Evolutionary conservation across 2,329 filamentous ascomycete genomes (phyloP), one percentile per base, ranked within the genome.

Genomic region (Epichloe amarillans): DNA sequence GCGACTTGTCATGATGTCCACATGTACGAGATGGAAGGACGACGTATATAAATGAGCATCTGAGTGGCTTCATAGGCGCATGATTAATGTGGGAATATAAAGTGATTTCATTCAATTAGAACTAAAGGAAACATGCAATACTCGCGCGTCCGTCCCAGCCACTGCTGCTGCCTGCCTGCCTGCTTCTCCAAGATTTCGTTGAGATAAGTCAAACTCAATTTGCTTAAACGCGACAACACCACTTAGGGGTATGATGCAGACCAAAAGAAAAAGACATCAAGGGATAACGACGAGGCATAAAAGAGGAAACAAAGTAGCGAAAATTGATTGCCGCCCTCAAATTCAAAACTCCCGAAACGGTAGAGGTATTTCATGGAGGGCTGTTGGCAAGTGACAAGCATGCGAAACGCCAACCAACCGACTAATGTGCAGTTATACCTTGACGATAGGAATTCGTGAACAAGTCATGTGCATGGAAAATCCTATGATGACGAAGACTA

Each of bases 401-500:
- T 44, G 21, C 41, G 41, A 41, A 15, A 38, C 36, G 14, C n/a
- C 36, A 38, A 38, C 5, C n/a, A 39, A 19, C 7, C 33, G 2
- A 26, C 7, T 26, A 37, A 37, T 38, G 35, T 37, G 35, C 35
- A n/a, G 8, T 12, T 26, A 37, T 19, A 36, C 17, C 19, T 17
- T n/a, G 30, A 43, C 30, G 17, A n/a, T 26, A 15, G 4, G 21
- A 30, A 14, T 26, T 30, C 15, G 36, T 37, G 15, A 26, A 30
- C 33, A 37, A 12, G n/a, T 17, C 17, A n/a, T n/a, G 33, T 21
- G 15, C n/a, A 43, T 23, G 33, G n/a, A 14, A 49, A 35, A n/a
- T 12, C 6, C 5, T 19, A 11, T 21, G 19, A 21, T 6, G 11
- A 30, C 33, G 15, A 30, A 30, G 35, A 2, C 73, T 76, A 95